Conservation (phyloP, 768 basidiomycete species). For the Zangia roseola region DNA sequence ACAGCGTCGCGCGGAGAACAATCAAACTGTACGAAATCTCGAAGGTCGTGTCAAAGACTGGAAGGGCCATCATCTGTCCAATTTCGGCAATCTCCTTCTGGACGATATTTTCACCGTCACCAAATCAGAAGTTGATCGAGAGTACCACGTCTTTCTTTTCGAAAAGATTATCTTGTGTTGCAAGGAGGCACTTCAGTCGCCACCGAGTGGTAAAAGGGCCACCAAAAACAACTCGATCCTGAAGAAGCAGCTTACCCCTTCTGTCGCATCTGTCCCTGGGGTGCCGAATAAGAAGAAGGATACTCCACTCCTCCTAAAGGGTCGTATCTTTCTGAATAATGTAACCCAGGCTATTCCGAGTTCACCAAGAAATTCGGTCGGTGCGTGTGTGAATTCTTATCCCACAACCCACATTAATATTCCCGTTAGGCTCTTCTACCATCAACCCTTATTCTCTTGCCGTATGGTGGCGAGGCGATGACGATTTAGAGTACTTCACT, state of each 20-base stretch:
- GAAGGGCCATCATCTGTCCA: conserved; percentile 95
- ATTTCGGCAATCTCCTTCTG: conserved; percentile 91
- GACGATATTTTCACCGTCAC: conserved; percentile 96
- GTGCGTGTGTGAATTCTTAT: conserved; percentile 42
- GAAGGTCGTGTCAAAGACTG: conserved; percentile 91
- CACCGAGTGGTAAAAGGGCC: conserved; percentile 62
- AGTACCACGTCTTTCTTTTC: conserved; percentile 98
- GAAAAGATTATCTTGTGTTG: conserved; percentile 99
- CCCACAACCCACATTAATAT: conserved; percentile 1
- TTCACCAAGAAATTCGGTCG: conserved; percentile 53
- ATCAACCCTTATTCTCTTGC: conserved; percentile 74
- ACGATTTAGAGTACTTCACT: conserved; percentile 91
- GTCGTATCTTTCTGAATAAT: conserved; percentile 95
- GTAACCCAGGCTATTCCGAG: conserved; percentile 78
- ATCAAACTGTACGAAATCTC: conserved; percentile 85
- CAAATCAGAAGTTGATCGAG: conserved; percentile 94
- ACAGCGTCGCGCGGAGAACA: conserved; percentile 87
- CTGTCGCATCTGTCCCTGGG: conserved; percentile 46
- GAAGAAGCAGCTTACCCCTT: conserved; percentile 69
- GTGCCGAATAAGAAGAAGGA: conserved; percentile 68
- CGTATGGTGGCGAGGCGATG: conserved; percentile 94
- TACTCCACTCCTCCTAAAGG: conserved; percentile 86
- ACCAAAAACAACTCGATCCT: conserved; percentile 86
- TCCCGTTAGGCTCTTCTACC: conserved; percentile 42
- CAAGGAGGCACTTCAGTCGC: conserved; percentile 75